Percentiles rank a stretch among this genome's conserved stretches.
Conservation (phyloP, 2,329 filamentous ascomycete genomes). For the Sarocladiaceae sp. region DNA sequence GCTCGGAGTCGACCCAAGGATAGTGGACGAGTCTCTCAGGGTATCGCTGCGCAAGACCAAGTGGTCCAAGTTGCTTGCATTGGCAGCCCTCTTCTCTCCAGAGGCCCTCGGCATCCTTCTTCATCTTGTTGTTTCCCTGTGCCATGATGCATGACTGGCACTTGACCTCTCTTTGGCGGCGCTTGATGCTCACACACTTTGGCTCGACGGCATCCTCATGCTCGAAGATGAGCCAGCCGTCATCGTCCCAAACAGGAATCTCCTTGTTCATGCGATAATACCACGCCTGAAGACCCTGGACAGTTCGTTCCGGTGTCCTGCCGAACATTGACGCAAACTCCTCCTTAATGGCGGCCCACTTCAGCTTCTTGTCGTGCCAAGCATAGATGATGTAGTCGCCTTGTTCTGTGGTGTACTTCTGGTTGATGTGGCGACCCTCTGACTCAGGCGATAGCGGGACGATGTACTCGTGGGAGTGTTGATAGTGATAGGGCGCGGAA, state of each 20-base stretch:
- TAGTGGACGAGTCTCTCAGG: constrained; percentile 44
- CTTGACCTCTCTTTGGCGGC: constrained; percentile 29
- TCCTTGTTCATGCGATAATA: constrained; percentile 40
- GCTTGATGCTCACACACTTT: constrained; percentile 33
- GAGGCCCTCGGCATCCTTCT: constrained; percentile 2
- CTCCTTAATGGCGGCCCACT: constrained; percentile 36
- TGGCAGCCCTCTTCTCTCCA: constrained; percentile 8
- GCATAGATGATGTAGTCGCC: constrained; percentile 40
- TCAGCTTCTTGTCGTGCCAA: constrained; percentile 36
- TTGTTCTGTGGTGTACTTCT: constrained; percentile 39
- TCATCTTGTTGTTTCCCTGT: constrained; percentile 5
- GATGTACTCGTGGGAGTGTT: background rate
- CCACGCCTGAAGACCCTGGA: constrained; percentile 38
- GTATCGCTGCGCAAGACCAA: constrained; percentile 38
- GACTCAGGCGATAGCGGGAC: background rate
- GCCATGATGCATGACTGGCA: constrained; percentile 9
- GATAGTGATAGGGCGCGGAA: background rate
- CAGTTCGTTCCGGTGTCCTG: constrained; percentile 30
- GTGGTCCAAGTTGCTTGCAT: constrained; percentile 20
- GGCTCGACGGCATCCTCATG: constrained; percentile 34
- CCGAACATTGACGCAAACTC: constrained; percentile 35
- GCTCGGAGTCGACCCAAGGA: constrained; percentile 36
- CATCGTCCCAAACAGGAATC: constrained; percentile 34
- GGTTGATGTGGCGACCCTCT: constrained; percentile 35
- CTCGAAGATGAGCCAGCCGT: constrained; percentile 36